Conservation (phyloP, 2,329 filamentous ascomycete genomes). For the Aspergillus fructus region DNA sequence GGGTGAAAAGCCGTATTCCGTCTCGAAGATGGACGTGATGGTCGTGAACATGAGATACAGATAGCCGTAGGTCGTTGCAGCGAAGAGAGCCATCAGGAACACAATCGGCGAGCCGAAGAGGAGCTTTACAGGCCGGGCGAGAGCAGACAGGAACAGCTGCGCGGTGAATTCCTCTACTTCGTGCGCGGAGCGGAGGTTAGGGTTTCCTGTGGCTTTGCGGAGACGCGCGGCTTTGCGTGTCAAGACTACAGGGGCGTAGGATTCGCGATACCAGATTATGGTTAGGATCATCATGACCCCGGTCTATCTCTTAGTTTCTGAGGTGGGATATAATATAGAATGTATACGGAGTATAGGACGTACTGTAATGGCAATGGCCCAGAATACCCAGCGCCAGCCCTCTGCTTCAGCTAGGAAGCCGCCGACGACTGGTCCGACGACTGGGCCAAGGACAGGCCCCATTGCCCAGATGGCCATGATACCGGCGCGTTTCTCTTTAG, state of each 20-base stretch:
- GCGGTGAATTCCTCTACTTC: conserved; percentile 35
- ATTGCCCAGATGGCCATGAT: conserved; percentile 55
- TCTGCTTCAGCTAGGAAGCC: conserved; percentile 33
- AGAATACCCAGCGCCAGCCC: conserved; percentile 43
- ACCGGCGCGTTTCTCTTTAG: conserved; percentile 55
- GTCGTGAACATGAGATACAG: conserved; percentile 54
- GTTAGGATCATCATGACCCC: conserved; percentile 23
- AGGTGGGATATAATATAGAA: too few relatives aligned
- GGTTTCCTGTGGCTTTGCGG: conserved; percentile 26
- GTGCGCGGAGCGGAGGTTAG: conserved; percentile 20
- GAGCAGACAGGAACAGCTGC: conserved; percentile 38
- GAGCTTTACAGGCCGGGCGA: conserved; percentile 47
- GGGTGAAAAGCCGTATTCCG: conserved; percentile 44
- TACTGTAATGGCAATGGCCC: conserved; percentile 39
- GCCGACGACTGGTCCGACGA: conserved; percentile 35
- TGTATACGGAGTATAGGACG: not conserved
- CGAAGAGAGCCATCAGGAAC: conserved; percentile 48
- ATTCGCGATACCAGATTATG: conserved; percentile 30
- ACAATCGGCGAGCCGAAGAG: conserved; percentile 36
- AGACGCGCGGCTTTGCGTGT: conserved; percentile 27
- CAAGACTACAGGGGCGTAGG: conserved; percentile 32
- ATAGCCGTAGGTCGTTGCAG: conserved; percentile 52
- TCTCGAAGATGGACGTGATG: conserved; percentile 47
- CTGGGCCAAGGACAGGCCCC: conserved; percentile 45
- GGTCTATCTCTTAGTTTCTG: conserved; percentile 9